Conservation (phyloP, 2,329 filamentous ascomycete genomes). For the Monosporascus sp. region DNA sequence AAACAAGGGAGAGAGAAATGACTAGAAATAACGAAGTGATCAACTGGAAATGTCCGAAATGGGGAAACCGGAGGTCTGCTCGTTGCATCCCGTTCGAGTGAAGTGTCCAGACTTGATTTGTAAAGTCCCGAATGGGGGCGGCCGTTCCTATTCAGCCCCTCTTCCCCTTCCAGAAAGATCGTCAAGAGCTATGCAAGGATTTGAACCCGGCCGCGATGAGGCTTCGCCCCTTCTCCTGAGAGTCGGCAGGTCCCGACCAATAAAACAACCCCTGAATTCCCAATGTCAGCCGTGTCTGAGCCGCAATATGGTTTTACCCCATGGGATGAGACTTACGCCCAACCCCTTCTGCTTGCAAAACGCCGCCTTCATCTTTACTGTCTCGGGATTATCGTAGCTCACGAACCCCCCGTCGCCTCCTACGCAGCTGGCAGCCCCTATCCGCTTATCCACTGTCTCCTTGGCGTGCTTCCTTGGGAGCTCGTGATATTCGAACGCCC, state of each 20-base stretch:
- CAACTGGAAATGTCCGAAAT: too few species aligned
- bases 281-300: background rate
- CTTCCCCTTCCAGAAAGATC: background rate
- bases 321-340: constrained; percentile 42
- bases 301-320: background rate
- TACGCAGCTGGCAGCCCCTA: constrained; percentile 66
- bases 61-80: too few species aligned
- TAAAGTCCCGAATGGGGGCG: too few species aligned
- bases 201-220: constrained; percentile 55
- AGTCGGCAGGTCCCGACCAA: constrained; percentile 73
- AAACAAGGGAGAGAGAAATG: too few species aligned
- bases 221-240: constrained; percentile 50
- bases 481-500: constrained; percentile 68
- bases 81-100: too few species aligned
- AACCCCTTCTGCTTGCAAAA: constrained; percentile 68
- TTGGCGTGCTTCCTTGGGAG: constrained; percentile 57
- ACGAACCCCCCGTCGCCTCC: constrained; percentile 73
- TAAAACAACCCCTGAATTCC: constrained; percentile 66
- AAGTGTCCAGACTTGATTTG: too few species aligned
- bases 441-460: constrained; percentile 62
- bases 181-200: constrained; percentile 44
- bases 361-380: constrained; percentile 67
- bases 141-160: too few species aligned
- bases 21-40: too few species aligned
- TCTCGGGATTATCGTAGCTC: constrained; percentile 73